These are phyloP conservation scores for Yamadazyma songkhlaensis DNA, from an alignment of 1,139 yeast genomes.

Conservation along the genomic window DNA sequence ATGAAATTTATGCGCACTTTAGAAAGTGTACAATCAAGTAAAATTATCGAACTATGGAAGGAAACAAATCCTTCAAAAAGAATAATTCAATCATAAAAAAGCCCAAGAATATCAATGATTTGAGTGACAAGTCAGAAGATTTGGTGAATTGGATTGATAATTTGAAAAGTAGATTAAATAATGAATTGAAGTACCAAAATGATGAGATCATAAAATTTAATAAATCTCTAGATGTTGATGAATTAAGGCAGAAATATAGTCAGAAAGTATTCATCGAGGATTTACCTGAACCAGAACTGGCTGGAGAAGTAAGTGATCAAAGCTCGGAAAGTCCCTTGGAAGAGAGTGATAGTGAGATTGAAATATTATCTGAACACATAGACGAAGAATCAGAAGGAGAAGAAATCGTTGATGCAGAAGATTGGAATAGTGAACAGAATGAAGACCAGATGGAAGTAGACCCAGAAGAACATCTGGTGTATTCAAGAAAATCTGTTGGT, in stretches of 20 bases:
- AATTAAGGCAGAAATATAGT: slow-evolving; percentile 23
- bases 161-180: slow-evolving; percentile 40
- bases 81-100: neutral
- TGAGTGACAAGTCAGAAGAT: slow-evolving; percentile 17
- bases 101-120: neutral
- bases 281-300: too few relatives aligned
- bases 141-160: slow-evolving; percentile 53
- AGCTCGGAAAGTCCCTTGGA: slow-evolving; percentile 2
- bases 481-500: neutral
- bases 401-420: neutral
- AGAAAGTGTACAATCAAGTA: too few relatives aligned
- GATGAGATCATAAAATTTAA: slow-evolving; percentile 35
- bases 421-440: slow-evolving; percentile 2
- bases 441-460: neutral
- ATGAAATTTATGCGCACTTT: too few relatives aligned
- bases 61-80: neutral
- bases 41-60: neutral
- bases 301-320: neutral
- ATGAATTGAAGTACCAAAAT: slow-evolving; percentile 35
- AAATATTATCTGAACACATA: neutral
- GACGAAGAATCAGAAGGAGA: slow-evolving; percentile 5
- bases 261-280: slow-evolving; percentile 29
- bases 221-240: slow-evolving; percentile 27
- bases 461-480: too few relatives aligned
- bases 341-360: slow-evolving; percentile 4